A percentile compares a stretch with the other conserved stretches of the same genome.
Evolutionary conservation across 805 yeast species (phyloP).

Genomic region (Jamesozyma lodderae): DNA sequence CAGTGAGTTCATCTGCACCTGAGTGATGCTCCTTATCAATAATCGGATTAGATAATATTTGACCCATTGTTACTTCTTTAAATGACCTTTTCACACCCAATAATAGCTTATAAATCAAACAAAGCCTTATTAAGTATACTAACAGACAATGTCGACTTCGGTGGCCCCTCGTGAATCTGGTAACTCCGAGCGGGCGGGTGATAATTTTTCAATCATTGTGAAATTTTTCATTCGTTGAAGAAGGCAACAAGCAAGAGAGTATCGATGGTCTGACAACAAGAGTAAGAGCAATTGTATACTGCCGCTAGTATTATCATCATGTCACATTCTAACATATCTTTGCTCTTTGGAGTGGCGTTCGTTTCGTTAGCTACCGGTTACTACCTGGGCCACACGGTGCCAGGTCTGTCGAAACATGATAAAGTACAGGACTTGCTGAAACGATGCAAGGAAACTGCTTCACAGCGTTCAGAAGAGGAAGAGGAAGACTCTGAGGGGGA

Average conservation of each 20-base stretch:
- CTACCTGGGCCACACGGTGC: slow-evolving; percentile 20
- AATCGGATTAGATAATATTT: slow-evolving; percentile 87
- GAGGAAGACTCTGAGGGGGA: slow-evolving; percentile 19
- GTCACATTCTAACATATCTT: slow-evolving; percentile 13
- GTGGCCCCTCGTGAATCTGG: too few relatives aligned
- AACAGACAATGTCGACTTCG: too few relatives aligned
- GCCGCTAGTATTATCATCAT: too few relatives aligned
- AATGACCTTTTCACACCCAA: too few relatives aligned
- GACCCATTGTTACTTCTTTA: slow-evolving; percentile 65
- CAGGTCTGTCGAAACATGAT: slow-evolving; percentile 9
- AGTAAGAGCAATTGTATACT: too few relatives aligned
- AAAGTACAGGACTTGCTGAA: slow-evolving; percentile 11
- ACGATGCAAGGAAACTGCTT: slow-evolving; percentile 14
- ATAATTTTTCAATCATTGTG: too few relatives aligned
- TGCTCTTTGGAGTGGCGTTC: slow-evolving; percentile 20
- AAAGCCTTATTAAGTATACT: too few relatives aligned
- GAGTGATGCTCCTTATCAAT: slow-evolving; percentile 60
- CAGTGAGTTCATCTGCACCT: slow-evolving; percentile 56
- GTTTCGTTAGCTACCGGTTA: slow-evolving; percentile 26
- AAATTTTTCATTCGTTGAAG: too few relatives aligned
- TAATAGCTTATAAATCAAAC: too few relatives aligned
- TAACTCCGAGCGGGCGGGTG: too few relatives aligned
- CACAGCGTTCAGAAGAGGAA: not conserved
- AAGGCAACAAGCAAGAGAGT: too few relatives aligned
- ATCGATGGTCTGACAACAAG: too few relatives aligned